phyloP scores from a whole-genome alignment of 176 grass and related monocot genomes.

The Triticum aestivum region DNA sequence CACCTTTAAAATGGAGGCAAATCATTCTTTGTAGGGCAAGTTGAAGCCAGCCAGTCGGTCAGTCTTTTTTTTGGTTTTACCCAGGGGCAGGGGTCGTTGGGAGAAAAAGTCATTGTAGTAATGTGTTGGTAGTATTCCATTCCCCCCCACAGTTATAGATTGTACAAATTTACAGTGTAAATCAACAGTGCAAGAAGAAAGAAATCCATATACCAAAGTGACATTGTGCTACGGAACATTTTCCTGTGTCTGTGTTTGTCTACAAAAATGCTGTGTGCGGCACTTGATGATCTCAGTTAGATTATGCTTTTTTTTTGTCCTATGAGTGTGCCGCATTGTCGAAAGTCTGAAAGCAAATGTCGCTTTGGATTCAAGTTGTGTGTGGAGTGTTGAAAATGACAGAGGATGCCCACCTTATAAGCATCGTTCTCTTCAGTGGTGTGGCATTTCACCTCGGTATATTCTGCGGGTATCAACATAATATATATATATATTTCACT shows the following conservation, averaged over 20 bases:
- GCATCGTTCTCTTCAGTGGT: not conserved
- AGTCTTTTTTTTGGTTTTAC: not conserved
- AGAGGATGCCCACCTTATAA: too few species aligned
- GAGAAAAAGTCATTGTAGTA: not conserved
- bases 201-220: slow-evolving; percentile 26
- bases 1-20: slow-evolving; percentile 54
- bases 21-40: slow-evolving; percentile 79
- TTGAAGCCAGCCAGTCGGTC: slow-evolving; percentile 13
- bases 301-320: not conserved
- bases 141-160: slow-evolving; percentile 24
- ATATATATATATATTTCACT: not conserved
- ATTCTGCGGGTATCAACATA: not conserved
- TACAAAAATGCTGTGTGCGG: not conserved
- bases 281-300: not conserved
- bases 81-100: slow-evolving; percentile 40
- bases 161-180: slow-evolving; percentile 62
- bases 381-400: not conserved
- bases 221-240: not conserved
- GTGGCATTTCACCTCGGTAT: not conserved
- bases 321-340: not conserved
- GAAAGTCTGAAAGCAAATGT: not conserved
- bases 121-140: slow-evolving; percentile 17
- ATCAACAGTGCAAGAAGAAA: slow-evolving; percentile 48
- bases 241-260: not conserved
- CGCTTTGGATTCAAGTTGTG: not conserved